A percentile compares a stretch with the other conserved stretches of the same genome.
Conservation (phyloP, 1,284 basidiomycete species). For the Golubevia sp. region DNA sequence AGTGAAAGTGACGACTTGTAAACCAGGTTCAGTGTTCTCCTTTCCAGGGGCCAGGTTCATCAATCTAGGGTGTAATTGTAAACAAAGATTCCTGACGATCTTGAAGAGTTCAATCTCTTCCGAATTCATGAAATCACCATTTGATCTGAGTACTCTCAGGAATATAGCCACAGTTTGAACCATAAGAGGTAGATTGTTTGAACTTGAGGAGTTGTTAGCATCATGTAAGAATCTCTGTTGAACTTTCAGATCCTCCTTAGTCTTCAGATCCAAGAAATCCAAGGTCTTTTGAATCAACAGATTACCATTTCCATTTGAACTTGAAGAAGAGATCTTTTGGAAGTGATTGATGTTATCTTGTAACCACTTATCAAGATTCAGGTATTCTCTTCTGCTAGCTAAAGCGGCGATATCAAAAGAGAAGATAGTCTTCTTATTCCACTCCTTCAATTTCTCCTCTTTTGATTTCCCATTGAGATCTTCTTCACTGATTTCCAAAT, state of each 20-base stretch:
- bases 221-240: conserved; percentile 6
- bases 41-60: conserved; percentile 87
- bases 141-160: conserved; percentile 49
- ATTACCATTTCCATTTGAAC: background rate
- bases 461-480: background rate
- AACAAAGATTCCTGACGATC: conserved; percentile 87
- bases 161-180: conserved; percentile 55
- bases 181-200: conserved; percentile 50
- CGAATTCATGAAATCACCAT: conserved; percentile 62
- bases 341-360: conserved; percentile 74
- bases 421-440: conserved; percentile 65
- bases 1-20: conserved; percentile 84
- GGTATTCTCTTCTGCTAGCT: conserved; percentile 86
- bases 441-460: background rate
- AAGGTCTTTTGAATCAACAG: conserved; percentile 16
- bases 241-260: conserved; percentile 52
- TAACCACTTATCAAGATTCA: conserved; percentile 96
- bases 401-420: conserved; percentile 81
- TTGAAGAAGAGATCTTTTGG: conserved; percentile 63
- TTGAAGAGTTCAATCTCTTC: conserved; percentile 86
- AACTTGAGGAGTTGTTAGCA: conserved; percentile 39
- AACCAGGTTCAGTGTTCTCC: conserved; percentile 86
- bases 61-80: conserved; percentile 93
- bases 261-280: conserved; percentile 55
- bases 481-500: background rate